Conservation (phyloP, 495 filamentous ascomycete species). For the Aspergillus homomorphus region DNA sequence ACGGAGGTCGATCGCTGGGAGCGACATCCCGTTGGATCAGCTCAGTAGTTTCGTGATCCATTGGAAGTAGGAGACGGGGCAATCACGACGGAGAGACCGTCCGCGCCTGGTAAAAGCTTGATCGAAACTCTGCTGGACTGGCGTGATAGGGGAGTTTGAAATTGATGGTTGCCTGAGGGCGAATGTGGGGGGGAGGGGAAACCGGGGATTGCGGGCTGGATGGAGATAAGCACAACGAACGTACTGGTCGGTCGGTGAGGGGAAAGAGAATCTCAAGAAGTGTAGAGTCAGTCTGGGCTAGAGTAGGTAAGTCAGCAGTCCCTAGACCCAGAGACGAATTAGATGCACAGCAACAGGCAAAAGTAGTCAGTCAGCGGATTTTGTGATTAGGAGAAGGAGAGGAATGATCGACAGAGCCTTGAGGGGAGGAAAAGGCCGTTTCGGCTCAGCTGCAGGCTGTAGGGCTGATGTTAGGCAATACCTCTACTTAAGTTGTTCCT, state of each 20-base stretch:
- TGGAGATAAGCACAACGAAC: conserved; percentile 11
- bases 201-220: conserved; percentile 3
- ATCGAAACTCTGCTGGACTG: conserved; percentile 1
- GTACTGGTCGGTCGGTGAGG: not conserved
- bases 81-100: not conserved
- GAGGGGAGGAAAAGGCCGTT: too few species aligned
- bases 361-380: too few species aligned
- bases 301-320: too few species aligned
- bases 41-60: conserved; percentile 24
- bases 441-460: not conserved
- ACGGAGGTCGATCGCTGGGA: conserved; percentile 10
- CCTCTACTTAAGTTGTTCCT: too few species aligned
- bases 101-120: not conserved
- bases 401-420: not conserved
- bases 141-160: not conserved
- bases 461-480: not conserved
- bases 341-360: too few species aligned
- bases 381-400: not conserved
- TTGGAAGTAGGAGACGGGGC: conserved; percentile 14
- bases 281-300: not conserved
- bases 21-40: conserved; percentile 19
- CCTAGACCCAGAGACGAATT: too few species aligned
- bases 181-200: conserved; percentile 16
- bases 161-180: conserved; percentile 13
- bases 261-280: not conserved